phyloP scores from a whole-genome alignment of 202 grass and related monocot species.

The Setaria viridis region DNA sequence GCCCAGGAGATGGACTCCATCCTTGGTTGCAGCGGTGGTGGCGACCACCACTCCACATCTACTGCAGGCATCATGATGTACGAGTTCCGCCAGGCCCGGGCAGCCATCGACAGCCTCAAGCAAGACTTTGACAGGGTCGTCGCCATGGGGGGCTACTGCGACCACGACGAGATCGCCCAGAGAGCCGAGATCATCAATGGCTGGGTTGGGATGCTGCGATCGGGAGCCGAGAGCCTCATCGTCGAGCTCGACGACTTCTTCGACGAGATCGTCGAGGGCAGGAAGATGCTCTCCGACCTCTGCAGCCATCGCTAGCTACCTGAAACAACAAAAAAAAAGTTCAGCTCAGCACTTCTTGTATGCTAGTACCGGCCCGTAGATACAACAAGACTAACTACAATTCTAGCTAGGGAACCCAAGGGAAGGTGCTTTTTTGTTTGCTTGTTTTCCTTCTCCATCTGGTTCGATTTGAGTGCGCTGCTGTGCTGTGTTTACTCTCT shows the following conservation, averaged over 20 bases:
- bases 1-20: conserved; percentile 47
- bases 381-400: conserved; percentile 18
- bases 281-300: conserved; percentile 75
- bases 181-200: conserved; percentile 57
- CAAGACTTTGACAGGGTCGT: conserved; percentile 48
- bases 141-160: conserved; percentile 5
- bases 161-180: conserved; percentile 14
- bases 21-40: no score
- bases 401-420: not conserved
- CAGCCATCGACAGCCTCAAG: conserved; percentile 58
- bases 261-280: conserved; percentile 76
- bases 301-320: conserved; percentile 60
- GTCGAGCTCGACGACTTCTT: conserved; percentile 70
- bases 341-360: not conserved
- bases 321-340: not conserved
- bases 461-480: not conserved
- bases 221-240: conserved; percentile 51
- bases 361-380: conserved; percentile 20
- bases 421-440: conserved; percentile 24
- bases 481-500: not conserved
- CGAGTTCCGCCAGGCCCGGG: conserved; percentile 58
- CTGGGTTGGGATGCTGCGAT: conserved; percentile 56
- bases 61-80: conserved; percentile 55
- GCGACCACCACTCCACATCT: not conserved
- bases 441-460: not conserved